Evolutionary conservation across 257 asterid species (phyloP).

Genomic region (Solanum sparsipilum): DNA sequence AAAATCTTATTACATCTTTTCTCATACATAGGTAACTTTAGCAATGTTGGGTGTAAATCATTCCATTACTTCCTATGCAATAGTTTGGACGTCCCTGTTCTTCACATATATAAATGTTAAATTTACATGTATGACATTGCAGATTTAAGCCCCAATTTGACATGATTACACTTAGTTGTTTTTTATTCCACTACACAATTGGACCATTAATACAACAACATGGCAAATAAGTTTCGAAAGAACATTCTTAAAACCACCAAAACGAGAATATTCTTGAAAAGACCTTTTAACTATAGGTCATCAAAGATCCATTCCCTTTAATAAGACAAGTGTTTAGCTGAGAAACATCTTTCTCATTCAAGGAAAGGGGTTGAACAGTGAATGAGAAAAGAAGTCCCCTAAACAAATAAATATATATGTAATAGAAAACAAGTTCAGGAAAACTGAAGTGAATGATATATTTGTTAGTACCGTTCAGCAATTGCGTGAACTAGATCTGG

Average conservation of each 20-base stretch:
- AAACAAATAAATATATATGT: not conserved
- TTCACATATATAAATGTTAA: not conserved
- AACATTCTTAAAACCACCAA: not conserved
- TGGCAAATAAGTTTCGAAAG: not conserved
- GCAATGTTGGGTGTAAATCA: not conserved
- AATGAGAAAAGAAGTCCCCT: not conserved
- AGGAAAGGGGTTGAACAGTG: not conserved
- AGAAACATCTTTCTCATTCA: not conserved
- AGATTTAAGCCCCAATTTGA: not conserved
- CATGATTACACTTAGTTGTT: not conserved
- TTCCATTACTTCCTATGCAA: not conserved
- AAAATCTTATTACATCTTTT: not conserved
- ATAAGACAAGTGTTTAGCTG: not conserved
- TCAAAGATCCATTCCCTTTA: not conserved
- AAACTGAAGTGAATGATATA: not conserved
- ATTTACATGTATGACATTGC: not conserved
- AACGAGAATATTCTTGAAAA: not conserved
- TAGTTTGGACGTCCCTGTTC: not conserved
- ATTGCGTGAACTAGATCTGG: slow-evolving; percentile 81
- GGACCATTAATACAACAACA: not conserved
- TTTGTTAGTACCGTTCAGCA: slow-evolving; percentile 47
- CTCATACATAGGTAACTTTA: not conserved
- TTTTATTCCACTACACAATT: not conserved
- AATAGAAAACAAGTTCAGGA: not conserved
- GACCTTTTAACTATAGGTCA: not conserved